Percentiles rank a stretch among this genome's conserved stretches.
Evolutionary conservation across 202 grass and related monocot genomes (phyloP).

Genomic region (Hordeum pubiflorum): DNA sequence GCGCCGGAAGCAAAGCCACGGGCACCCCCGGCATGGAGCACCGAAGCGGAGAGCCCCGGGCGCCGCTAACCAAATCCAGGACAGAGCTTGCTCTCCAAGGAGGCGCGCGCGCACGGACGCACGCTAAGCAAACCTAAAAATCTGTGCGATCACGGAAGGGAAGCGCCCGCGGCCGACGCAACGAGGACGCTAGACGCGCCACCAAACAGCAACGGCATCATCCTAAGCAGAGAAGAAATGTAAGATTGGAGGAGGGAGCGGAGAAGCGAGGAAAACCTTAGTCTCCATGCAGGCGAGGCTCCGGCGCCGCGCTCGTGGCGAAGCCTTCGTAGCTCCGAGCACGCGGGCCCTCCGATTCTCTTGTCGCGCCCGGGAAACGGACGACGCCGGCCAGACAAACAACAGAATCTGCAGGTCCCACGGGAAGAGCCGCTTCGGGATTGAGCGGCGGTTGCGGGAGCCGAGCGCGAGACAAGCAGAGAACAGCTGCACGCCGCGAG

Average conservation of each 20-base stretch:
- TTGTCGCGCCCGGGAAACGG: background rate
- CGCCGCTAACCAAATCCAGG: constrained; percentile 9
- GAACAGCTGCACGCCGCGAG: background rate
- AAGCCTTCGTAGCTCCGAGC: background rate
- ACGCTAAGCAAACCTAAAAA: constrained; percentile 18
- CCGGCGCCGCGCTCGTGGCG: background rate
- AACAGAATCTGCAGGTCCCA: background rate
- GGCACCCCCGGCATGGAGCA: background rate
- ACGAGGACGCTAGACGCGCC: background rate
- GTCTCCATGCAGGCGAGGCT: constrained; percentile 1
- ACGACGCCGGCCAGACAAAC: background rate
- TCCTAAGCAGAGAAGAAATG: constrained; percentile 15
- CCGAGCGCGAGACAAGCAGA: background rate
- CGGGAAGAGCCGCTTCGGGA: background rate
- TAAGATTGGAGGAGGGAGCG: constrained; percentile 15
- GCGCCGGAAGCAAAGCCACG: background rate
- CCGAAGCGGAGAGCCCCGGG: background rate
- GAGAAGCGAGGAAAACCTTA: constrained; percentile 11
- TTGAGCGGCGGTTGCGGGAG: background rate
- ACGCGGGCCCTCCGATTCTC: constrained; percentile 1
- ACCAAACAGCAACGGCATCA: background rate
- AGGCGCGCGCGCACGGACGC: background rate
- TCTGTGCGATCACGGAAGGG: constrained; percentile 19
- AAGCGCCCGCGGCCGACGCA: background rate
- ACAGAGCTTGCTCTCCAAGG: background rate